Conservation (phyloP, 805 yeast genomes). For the Ogataea polymorpha region DNA sequence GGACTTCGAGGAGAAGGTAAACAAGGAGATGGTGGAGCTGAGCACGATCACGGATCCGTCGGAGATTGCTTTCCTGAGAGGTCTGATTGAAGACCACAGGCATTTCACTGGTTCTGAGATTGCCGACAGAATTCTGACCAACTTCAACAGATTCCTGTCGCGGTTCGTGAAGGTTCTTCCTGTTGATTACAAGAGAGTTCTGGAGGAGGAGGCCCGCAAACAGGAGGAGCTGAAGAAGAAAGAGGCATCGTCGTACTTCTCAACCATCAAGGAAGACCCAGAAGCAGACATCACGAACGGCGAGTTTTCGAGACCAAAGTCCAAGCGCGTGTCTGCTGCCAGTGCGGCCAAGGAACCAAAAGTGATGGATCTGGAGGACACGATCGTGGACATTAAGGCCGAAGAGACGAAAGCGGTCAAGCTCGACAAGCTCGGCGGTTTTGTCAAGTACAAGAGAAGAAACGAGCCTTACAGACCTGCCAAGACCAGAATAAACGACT, state of each 20-base stretch:
- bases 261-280: slow-evolving; percentile 75
- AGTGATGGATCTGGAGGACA: slow-evolving; percentile 85
- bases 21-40: slow-evolving; percentile 78
- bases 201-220: slow-evolving; percentile 70
- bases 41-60: slow-evolving; percentile 75
- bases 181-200: slow-evolving; percentile 82
- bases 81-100: slow-evolving; percentile 90
- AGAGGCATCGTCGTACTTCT: slow-evolving; percentile 63
- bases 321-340: slow-evolving; percentile 25
- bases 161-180: slow-evolving; percentile 94
- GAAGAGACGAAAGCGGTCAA: slow-evolving; percentile 62
- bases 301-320: slow-evolving; percentile 64
- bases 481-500: slow-evolving; percentile 74
- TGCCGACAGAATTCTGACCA: slow-evolving; percentile 76
- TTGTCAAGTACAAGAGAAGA: slow-evolving; percentile 89
- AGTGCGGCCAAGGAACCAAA: slow-evolving; percentile 62
- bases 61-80: slow-evolving; percentile 92
- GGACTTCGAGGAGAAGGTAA: slow-evolving; percentile 78
- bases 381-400: slow-evolving; percentile 65
- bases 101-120: slow-evolving; percentile 92
- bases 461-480: slow-evolving; percentile 83
- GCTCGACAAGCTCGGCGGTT: slow-evolving; percentile 82
- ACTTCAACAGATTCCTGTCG: slow-evolving; percentile 85
- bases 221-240: slow-evolving; percentile 61
- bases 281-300: slow-evolving; percentile 87